Evolutionary conservation across 2,329 filamentous ascomycete species (phyloP).

Genomic region (Triangularia setosa): DNA sequence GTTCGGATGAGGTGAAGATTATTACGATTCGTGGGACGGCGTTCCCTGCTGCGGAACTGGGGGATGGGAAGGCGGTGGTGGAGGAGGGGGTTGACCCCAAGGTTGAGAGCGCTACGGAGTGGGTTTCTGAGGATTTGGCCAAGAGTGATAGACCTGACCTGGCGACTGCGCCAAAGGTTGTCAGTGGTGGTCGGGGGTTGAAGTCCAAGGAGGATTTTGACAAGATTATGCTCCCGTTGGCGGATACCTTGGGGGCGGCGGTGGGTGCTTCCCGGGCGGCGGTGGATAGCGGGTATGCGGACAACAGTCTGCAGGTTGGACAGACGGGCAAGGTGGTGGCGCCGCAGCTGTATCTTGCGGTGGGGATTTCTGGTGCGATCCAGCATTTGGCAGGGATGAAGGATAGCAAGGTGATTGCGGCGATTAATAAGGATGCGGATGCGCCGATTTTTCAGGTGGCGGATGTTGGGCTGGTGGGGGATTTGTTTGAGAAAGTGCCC

Average conservation of each 20-base stretch:
- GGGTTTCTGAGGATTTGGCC: constrained; percentile 89
- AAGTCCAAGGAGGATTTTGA: constrained; percentile 99
- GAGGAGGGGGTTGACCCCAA: constrained; percentile 85
- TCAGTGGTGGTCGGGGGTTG: constrained; percentile 88
- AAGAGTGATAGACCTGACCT: constrained; percentile 94
- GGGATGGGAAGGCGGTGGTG: constrained; percentile 69
- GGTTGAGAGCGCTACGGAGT: constrained; percentile 68
- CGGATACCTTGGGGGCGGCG: constrained; percentile 89
- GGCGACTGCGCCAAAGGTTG: constrained; percentile 80
- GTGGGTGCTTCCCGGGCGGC: constrained; percentile 93
- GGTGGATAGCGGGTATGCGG: constrained; percentile 94
- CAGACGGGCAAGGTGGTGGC: constrained; percentile 99
- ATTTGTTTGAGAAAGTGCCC: constrained; percentile 92
- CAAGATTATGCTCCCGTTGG: constrained; percentile 83
- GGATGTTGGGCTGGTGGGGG: constrained; percentile 90
- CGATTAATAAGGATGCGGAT: constrained; percentile 96
- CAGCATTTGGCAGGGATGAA: constrained; percentile 99
- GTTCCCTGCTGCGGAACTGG: constrained; percentile 70
- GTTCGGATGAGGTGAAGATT: constrained; percentile 77
- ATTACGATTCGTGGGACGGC: constrained; percentile 92
- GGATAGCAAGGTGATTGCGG: constrained; percentile 98
- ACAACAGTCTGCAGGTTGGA: constrained; percentile 96
- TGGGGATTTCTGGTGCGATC: constrained; percentile 94
- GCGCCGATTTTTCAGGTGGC: constrained; percentile 98
- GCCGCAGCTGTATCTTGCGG: constrained; percentile 89